A percentile compares a stretch with the other conserved stretches of the same genome.
Evolutionary conservation across 306 rosid species (phyloP).

Genomic region (Elaeagnus macrophylla): DNA sequence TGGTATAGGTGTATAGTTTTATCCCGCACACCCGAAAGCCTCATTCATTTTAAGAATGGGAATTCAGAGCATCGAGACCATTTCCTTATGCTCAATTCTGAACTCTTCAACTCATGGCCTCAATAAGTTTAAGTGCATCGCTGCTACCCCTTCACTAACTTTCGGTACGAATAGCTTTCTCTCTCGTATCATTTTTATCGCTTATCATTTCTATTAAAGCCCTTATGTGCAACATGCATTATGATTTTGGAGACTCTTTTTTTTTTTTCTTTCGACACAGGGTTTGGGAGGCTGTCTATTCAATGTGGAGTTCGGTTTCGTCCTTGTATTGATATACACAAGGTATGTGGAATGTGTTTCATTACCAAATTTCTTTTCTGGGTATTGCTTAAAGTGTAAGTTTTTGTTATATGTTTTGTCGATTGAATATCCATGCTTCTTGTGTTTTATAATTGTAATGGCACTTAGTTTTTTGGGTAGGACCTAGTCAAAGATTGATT

Average conservation of each 20-base stretch:
- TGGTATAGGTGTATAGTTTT: too few relatives aligned
- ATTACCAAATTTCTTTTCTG: background rate
- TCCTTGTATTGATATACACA: slow-evolving; percentile 86
- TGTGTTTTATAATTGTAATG: too few relatives aligned
- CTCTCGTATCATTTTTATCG: background rate
- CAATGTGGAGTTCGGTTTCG: slow-evolving; percentile 59
- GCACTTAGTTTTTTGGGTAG: too few relatives aligned
- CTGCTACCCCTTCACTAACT: slow-evolving; percentile 14
- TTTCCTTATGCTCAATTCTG: slow-evolving; percentile 6
- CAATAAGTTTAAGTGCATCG: slow-evolving; percentile 9
- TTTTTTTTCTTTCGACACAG: slow-evolving; percentile 12
- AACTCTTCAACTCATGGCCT: slow-evolving; percentile 15
- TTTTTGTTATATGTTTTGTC: background rate
- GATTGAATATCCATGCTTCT: background rate
- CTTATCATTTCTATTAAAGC: background rate
- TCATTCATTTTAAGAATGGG: slow-evolving; percentile 9
- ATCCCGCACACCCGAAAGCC: too few relatives aligned
- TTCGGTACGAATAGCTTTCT: slow-evolving; percentile 28
- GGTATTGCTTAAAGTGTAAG: background rate
- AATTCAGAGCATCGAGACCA: slow-evolving; percentile 19
- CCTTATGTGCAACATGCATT: background rate
- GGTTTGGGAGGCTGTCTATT: slow-evolving; percentile 24
- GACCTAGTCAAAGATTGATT: too few relatives aligned
- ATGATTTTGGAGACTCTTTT: background rate
- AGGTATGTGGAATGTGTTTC: slow-evolving; percentile 30